Evolutionary conservation across 805 yeast species (phyloP).

Genomic region (Hanseniaspora clermontiae): DNA sequence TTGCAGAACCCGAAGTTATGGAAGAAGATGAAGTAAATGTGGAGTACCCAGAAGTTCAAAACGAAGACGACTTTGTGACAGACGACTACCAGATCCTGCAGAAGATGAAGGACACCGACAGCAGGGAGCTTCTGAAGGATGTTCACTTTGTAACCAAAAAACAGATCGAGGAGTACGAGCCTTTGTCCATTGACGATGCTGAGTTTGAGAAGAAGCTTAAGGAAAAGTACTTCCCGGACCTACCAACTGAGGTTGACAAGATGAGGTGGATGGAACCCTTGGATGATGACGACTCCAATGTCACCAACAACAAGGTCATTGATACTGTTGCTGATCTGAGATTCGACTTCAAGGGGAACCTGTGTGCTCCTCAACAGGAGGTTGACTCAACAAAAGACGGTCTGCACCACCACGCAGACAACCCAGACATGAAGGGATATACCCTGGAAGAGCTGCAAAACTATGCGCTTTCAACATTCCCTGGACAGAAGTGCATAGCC

Average conservation of each 20-base stretch:
- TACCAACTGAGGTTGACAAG: slow-evolving; percentile 70
- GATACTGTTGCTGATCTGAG: slow-evolving; percentile 55
- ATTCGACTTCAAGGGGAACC: slow-evolving; percentile 76
- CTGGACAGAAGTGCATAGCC: slow-evolving; percentile 79
- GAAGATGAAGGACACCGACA: slow-evolving; percentile 34
- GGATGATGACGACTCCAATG: slow-evolving; percentile 31
- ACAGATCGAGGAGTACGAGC: slow-evolving; percentile 16
- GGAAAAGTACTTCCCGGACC: slow-evolving; percentile 75
- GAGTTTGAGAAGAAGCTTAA: slow-evolving; percentile 67
- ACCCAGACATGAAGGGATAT: slow-evolving; percentile 86
- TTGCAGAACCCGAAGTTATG: slow-evolving; percentile 21
- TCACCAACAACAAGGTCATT: slow-evolving; percentile 25
- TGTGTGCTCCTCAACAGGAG: slow-evolving; percentile 48
- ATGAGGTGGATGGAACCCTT: slow-evolving; percentile 76
- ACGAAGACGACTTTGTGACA: slow-evolving; percentile 44
- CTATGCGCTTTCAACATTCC: slow-evolving; percentile 60
- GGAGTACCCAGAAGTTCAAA: slow-evolving; percentile 24
- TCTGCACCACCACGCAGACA: slow-evolving; percentile 81
- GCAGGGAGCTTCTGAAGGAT: slow-evolving; percentile 31
- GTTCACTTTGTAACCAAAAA: slow-evolving; percentile 59
- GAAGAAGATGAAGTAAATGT: slow-evolving; percentile 20
- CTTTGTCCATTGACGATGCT: slow-evolving; percentile 59
- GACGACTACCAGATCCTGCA: slow-evolving; percentile 35
- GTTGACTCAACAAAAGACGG: slow-evolving; percentile 44
- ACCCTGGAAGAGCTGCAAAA: slow-evolving; percentile 73